Evolutionary conservation across 441 rosid genomes (phyloP), one percentile per base, ranked within the genome.

Genomic region (Francoa sonchifolia): DNA sequence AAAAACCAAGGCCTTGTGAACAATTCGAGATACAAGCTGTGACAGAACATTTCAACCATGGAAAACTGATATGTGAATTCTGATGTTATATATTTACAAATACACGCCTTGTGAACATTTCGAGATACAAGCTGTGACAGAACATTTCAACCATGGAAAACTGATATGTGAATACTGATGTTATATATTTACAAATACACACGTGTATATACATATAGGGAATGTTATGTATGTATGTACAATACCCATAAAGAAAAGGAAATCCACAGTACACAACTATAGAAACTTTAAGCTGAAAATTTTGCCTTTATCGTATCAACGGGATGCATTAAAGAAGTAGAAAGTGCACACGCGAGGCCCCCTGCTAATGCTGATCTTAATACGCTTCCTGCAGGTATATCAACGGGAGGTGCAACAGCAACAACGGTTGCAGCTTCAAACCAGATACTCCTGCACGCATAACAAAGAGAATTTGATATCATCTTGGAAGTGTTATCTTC

Each of bases 381-480:
- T 63, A 90, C 96, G 59, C 79, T 85, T 66, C 81, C 94, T 42
- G 93, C 74, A 53, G 78, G 95, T 40, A 80, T 66, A 48, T 74
- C 83, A 55, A 76, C 78, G n/a, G 96, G 89, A 19, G 96, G 94
- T 47, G 96, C 73, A 62, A 85, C 98, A 47, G 93, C 80, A 61
- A 85, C 94, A 51, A 72, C 90, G 39, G 94, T 90, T 2, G 98
- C 98, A 42, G 98, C 84, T 78, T 90, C 93, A 68, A 85, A 89
- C 98, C 94, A 89, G 67, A 85, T 79, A 42, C 63, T 73, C 69
- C 98, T 90, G 69, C 36, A 55, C 10, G 28, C 19, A 67, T 33
- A 43, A 50, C 44, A 35, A 41, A 48, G 37, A 18, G 28, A 42
- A 45, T 49, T 53, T 33, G 31, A 17, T 5, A 38, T 53, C 39